A percentile compares a stretch with the other conserved stretches of the same genome.
Evolutionary conservation across 139 green algal genomes (phyloP).

Genomic region (Chlamydomonas eustigma): DNA sequence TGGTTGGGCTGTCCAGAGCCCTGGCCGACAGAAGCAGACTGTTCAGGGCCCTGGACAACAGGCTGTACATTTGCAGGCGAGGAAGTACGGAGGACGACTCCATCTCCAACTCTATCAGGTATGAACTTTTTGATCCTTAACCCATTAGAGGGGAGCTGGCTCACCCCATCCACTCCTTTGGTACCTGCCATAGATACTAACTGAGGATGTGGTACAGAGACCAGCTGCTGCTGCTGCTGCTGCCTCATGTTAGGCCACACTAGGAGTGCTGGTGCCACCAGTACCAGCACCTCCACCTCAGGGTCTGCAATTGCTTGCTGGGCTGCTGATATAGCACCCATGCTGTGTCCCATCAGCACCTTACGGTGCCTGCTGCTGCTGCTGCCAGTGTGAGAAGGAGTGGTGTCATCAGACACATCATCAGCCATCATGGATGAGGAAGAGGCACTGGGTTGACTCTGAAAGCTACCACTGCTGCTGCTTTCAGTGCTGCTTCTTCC

Average conservation of each 20-base stretch:
- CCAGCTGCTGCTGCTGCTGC: neutral
- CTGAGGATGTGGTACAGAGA: too few relatives aligned
- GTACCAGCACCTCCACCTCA: slow-evolving; percentile 46
- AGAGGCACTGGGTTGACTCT: neutral
- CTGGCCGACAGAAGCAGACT: too few relatives aligned
- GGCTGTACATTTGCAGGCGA: too few relatives aligned
- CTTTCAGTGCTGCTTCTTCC: neutral
- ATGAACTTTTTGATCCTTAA: too few relatives aligned
- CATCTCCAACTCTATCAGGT: too few relatives aligned
- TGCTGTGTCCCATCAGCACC: slow-evolving; percentile 73
- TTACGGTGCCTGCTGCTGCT: slow-evolving; percentile 5
- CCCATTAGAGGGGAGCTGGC: too few relatives aligned
- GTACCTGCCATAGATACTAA: too few relatives aligned
- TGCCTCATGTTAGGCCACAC: slow-evolving; percentile 46
- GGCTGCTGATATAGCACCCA: slow-evolving; percentile 64
- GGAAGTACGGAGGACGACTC: too few relatives aligned
- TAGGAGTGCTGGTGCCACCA: slow-evolving; percentile 79
- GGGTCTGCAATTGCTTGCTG: slow-evolving; percentile 32
- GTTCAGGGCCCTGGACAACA: too few relatives aligned
- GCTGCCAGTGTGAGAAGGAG: neutral
- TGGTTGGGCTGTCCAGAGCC: too few relatives aligned
- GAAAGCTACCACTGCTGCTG: neutral
- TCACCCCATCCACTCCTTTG: too few relatives aligned
- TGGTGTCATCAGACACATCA: neutral
- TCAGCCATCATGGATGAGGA: neutral